Percentiles rank a stretch among this genome's conserved stretches.
Conservation (phyloP, 441 rosid genomes). For the Populus hybrid region DNA sequence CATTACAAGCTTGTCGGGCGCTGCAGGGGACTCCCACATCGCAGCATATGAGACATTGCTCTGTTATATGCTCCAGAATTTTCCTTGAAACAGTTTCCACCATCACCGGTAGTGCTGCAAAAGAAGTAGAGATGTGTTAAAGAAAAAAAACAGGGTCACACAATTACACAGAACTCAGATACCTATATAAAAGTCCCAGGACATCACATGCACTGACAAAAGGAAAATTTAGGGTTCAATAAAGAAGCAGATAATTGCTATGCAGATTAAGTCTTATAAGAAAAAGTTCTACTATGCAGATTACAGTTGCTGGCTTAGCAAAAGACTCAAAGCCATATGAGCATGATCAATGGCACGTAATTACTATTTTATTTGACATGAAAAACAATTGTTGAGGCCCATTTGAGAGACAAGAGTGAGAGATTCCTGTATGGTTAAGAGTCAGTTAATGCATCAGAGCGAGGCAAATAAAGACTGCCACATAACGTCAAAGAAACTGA, state of each 20-base stretch:
- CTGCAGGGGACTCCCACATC: conserved; percentile 89
- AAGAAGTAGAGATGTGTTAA: conserved; percentile 11
- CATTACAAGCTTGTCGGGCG: conserved; percentile 83
- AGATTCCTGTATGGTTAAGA: background rate
- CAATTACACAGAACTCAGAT: background rate
- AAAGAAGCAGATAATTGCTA: background rate
- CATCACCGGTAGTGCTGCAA: conserved; percentile 81
- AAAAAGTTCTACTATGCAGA: conserved; percentile 2
- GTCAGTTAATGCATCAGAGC: background rate
- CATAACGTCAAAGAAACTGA: background rate
- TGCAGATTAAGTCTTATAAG: background rate
- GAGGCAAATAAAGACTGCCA: background rate
- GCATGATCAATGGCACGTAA: background rate
- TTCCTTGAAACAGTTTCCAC: conserved; percentile 74
- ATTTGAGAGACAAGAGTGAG: background rate
- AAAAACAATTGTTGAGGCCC: background rate
- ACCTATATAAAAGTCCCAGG: background rate
- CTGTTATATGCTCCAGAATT: conserved; percentile 84
- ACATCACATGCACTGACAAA: background rate
- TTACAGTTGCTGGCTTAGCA: background rate
- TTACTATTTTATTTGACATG: background rate
- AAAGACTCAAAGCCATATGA: background rate
- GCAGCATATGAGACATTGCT: conserved; percentile 89
- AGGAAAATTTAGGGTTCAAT: background rate
- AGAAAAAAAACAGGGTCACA: background rate